Evolutionary conservation across 106 monocot genomes (phyloP), one percentile per base, ranked within the genome.

Genomic region (Chionographis japonica): DNA sequence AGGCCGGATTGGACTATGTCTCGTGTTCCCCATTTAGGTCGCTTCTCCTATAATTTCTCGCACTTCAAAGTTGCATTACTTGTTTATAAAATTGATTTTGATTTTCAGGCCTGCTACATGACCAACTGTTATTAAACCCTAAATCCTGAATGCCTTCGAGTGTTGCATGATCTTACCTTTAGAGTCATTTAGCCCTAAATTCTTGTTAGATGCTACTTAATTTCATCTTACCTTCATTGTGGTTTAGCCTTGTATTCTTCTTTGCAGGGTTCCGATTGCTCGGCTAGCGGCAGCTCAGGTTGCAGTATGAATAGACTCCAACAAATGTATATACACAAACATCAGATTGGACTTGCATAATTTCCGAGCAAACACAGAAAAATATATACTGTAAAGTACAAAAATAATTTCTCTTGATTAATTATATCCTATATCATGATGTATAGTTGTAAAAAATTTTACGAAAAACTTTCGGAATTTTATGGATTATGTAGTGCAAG

Each of bases 1-100:
- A 92, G 65, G 79, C 82, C 62, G 95, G 95, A 46, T 50, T 95
- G 69, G 88, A 95, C 71, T 95, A 95, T 54, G 95, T 95, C 58
- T 95, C 95, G 56, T 92, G 95, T 60, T 95, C 95, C 6, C 89
- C 95, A 39, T 95, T 95, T 81, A 95, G 91, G 91, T 95, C 42
- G 27, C 8, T 56, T 14, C 10, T 60, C 58, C 8, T 40, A n/a
- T 7, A 40, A 14, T 13, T 1, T 40, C 8, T 58, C 63, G 0
- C 12, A 12, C 12, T 14, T 64, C 53, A 27, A 67, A 6, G 27
- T 59, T 9, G 17, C 27, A 27, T 8, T 35, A 59, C 12, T 15
- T 18, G 6, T 19, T 27, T 4, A 16, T 15, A 10, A 59, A 0
- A 11, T 27, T 36, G 8, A 59, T 4, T 4, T 8, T 35, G 12